These are phyloP conservation scores for Pseudogymnoascus sp. DNA, from an alignment of 2,329 filamentous ascomycete species.

Conservation along the genomic window DNA sequence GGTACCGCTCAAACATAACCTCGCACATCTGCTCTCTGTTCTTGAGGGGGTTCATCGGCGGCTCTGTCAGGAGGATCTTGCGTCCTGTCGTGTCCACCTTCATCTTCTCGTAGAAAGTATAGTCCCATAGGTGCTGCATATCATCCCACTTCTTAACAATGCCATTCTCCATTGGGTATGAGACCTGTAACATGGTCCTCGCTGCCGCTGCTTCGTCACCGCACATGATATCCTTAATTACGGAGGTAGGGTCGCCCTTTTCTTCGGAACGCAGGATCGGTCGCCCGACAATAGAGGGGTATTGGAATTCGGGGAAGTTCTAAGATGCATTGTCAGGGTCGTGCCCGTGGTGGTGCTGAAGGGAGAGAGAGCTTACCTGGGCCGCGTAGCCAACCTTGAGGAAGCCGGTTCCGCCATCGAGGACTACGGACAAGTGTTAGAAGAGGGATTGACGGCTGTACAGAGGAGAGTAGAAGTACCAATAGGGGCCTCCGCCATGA, in stretches of 20 bases:
- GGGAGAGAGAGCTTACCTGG: conserved; percentile 42
- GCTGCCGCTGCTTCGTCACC: conserved; percentile 95
- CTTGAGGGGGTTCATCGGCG: conserved; percentile 93
- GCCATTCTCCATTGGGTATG: conserved; percentile 99
- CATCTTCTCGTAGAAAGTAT: conserved; percentile 97
- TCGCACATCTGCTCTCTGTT: conserved; percentile 98
- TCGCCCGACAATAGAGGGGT: conserved; percentile 94
- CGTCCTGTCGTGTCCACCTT: conserved; percentile 80
- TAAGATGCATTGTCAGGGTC: conserved; percentile 31
- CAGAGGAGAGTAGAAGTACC: conserved; percentile 18
- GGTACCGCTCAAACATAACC: conserved; percentile 98
- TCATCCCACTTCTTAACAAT: conserved; percentile 99
- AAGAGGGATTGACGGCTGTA: conserved; percentile 5
- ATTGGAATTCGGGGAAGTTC: conserved; percentile 99
- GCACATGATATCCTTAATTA: conserved; percentile 98
- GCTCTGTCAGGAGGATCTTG: conserved; percentile 96
- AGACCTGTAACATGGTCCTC: conserved; percentile 95
- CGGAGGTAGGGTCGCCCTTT: conserved; percentile 53
- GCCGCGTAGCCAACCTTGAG: conserved; percentile 98
- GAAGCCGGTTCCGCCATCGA: conserved; percentile 99
- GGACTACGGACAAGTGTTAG: conserved; percentile 49
- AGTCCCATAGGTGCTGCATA: conserved; percentile 99
- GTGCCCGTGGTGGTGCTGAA: neutral
- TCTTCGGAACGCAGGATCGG: conserved; percentile 97
- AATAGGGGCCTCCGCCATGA: conserved; percentile 30